Percentiles rank a stretch among this genome's conserved stretches.
Evolutionary conservation across 2,329 filamentous ascomycete genomes (phyloP).

Genomic region (Colletotrichum horii): DNA sequence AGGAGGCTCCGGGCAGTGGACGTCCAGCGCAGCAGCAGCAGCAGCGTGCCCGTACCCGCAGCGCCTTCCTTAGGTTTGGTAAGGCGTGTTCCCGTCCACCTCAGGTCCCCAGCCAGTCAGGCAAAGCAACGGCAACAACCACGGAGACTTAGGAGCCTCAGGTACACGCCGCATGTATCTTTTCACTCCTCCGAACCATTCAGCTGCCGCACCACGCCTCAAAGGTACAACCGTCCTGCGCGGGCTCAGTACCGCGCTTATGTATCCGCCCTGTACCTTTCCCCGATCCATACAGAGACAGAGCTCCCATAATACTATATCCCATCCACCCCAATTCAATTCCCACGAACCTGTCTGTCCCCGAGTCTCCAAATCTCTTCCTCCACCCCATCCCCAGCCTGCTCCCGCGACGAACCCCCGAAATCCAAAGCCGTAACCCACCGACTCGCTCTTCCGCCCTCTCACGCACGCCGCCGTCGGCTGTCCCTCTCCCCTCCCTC

Average conservation of each 20-base stretch:
- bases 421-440: not conserved
- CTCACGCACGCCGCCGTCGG: not conserved
- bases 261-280: not conserved
- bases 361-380: slow-evolving; percentile 12
- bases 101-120: not conserved
- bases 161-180: slow-evolving; percentile 4
- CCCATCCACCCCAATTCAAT: slow-evolving; percentile 18
- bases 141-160: slow-evolving; percentile 5
- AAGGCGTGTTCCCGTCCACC: not conserved
- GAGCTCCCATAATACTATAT: slow-evolving; percentile 6
- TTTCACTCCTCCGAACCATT: not conserved
- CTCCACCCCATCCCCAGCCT: not conserved
- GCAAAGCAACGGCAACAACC: not conserved
- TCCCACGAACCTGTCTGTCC: slow-evolving; percentile 7
- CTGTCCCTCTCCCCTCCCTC: not conserved
- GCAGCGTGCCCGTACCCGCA: not conserved
- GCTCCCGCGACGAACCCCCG: not conserved
- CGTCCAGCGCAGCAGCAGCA: not conserved
- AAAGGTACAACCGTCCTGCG: not conserved
- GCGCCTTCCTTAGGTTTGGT: not conserved
- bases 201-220: not conserved
- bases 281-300: slow-evolving; percentile 7
- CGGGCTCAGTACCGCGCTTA: not conserved
- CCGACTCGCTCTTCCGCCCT: not conserved
- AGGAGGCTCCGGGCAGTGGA: not conserved